Base-by-base conservation (phyloP, 2,329 filamentous ascomycete genomes). In the Phialocephala subalpina region DNA sequence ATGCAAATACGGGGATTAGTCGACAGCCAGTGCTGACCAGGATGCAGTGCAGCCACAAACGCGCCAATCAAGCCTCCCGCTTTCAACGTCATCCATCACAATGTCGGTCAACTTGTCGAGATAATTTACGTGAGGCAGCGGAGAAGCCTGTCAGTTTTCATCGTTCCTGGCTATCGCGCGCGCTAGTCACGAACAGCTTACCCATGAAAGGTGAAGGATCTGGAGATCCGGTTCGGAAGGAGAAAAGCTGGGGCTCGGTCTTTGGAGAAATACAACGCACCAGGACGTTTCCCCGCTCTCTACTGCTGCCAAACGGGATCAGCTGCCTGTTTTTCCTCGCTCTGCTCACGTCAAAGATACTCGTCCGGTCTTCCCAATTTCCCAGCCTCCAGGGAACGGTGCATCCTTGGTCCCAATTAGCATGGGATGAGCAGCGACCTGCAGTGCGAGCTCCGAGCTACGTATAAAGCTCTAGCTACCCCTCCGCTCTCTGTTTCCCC, bases 401-500 rank as follows among this genome's bases (percentile, higher is more conserved):
- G 55, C 42, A 40, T 60, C 63, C 45, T 18, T 62, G 29, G 42
- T 45, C n/a, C 47, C 18, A 5, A 5, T 27, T 25, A 53, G 35
- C 29, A 61, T 53, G 29, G 52, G 42, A 53, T 22, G 59, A 56
- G 38, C 33, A n/a, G n/a, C n/a, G n/a, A n/a, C n/a, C n/a, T 55
- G 60, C 20, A 45, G 33, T 25, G 16, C 11, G 4, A n/a, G 4
- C 29, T 9, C 29, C 29, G 29, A 33, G 27, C 40, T 66, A 27
- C n/a, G 20, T 53, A 70, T 69, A 71, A 70, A 72, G 62, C 60
- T 66, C 29, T 52, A 68, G 66, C 66, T 68, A 49, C 62, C 68
- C 67, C 67, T 60, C 64, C 57, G 36, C 57, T 8, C 35, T 29
- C 35, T 36, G 20, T 56, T 56, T 45, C 55, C 42, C 45, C 63